Conservation (phyloP, 257 asterid species). For the Apocynum venetum region DNA sequence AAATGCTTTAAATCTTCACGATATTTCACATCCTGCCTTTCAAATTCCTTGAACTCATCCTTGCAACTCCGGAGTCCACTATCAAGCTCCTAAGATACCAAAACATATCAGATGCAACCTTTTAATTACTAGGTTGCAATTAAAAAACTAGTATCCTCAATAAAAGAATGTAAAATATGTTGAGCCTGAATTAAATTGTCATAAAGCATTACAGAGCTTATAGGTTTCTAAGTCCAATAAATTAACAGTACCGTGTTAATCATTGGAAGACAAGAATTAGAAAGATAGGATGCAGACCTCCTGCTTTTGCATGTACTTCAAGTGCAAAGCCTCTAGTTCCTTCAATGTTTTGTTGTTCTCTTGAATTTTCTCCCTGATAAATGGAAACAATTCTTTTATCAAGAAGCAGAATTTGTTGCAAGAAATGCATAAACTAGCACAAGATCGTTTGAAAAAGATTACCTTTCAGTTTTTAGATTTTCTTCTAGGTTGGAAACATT, state of each 20-base stretch:
- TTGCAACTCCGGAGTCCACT: conserved; percentile 50
- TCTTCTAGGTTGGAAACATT: conserved; percentile 61
- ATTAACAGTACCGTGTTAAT: not conserved
- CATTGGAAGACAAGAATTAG: not conserved
- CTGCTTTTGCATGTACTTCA: conserved; percentile 62
- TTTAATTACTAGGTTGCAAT: not conserved
- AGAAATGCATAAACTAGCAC: not conserved
- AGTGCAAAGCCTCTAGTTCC: conserved; percentile 75
- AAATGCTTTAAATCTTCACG: conserved; percentile 79
- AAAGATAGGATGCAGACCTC: conserved; percentile 50
- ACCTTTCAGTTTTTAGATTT: conserved; percentile 73
- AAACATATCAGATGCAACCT: not conserved
- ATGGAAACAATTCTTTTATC: not conserved
- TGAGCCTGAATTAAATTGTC: not conserved
- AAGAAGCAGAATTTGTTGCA: not conserved
- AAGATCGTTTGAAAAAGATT: conserved; percentile 17
- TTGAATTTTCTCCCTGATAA: conserved; percentile 72
- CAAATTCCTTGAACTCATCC: conserved; percentile 89
- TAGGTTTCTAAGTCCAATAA: not conserved
- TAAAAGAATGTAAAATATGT: not conserved
- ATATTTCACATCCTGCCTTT: conserved; percentile 85
- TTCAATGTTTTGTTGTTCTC: conserved; percentile 55
- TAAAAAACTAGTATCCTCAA: not conserved
- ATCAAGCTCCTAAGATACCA: conserved; percentile 63
- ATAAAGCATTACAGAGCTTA: not conserved